These are phyloP conservation scores for Holtermanniella nyarrowii DNA, from an alignment of 768 basidiomycete genomes.

Conservation along the genomic window DNA sequence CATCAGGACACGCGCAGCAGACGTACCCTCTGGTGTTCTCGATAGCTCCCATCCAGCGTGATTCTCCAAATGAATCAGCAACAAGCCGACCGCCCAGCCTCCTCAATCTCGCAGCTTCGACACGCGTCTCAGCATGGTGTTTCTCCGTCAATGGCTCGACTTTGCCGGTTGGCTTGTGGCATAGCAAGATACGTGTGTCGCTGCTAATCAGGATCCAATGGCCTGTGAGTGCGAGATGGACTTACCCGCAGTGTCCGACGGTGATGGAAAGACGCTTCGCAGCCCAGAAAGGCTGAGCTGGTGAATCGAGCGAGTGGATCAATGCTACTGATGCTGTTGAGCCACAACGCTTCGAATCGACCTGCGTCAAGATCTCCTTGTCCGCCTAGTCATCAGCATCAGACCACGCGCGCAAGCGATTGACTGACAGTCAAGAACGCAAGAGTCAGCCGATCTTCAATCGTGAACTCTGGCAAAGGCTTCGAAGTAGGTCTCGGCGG, in stretches of 20 bases:
- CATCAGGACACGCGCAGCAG: constrained; percentile 8
- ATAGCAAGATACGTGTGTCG: constrained; percentile 79
- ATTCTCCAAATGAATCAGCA: constrained; percentile 89
- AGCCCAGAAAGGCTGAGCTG: constrained; percentile 67
- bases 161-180: constrained; percentile 58
- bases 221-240: not conserved
- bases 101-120: constrained; percentile 73
- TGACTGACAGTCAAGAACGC: constrained; percentile 71
- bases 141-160: constrained; percentile 84
- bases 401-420: not conserved
- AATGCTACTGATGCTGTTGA: constrained; percentile 85
- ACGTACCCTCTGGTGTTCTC: constrained; percentile 79
- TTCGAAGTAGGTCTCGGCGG: constrained; percentile 14
- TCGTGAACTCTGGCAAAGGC: constrained; percentile 54
- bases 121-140: constrained; percentile 85
- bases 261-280: constrained; percentile 66
- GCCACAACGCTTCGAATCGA: constrained; percentile 64
- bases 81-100: constrained; percentile 73
- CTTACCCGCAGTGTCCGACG: constrained; percentile 84
- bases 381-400: constrained; percentile 51
- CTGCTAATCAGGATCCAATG: constrained; percentile 42
- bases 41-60: constrained; percentile 90
- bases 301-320: constrained; percentile 78
- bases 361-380: constrained; percentile 57
- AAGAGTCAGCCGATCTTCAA: constrained; percentile 75